These are phyloP conservation scores for Boletales sp. DNA, from an alignment of 768 basidiomycete species.

Conservation along the genomic window DNA sequence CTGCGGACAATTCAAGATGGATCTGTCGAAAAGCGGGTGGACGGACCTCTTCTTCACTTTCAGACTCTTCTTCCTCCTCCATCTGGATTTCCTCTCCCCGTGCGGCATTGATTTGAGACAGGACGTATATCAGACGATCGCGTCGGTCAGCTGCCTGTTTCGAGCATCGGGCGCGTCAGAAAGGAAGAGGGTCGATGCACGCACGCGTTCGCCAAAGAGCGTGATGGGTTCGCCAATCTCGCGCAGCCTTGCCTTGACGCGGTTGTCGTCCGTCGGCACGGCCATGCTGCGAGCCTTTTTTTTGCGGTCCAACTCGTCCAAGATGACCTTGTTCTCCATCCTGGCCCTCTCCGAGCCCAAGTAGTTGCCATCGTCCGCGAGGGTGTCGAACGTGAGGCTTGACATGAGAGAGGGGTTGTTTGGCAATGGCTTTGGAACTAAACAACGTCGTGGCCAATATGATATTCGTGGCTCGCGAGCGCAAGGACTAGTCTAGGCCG, in stretches of 20 bases:
- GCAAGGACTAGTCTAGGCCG: neutral
- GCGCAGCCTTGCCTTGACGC: conserved; percentile 83
- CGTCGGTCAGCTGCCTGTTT: conserved; percentile 88
- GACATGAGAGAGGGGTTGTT: conserved; percentile 50
- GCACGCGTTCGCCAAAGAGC: conserved; percentile 92
- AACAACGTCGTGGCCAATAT: conserved; percentile 18
- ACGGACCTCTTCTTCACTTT: conserved; percentile 73
- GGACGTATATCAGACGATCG: conserved; percentile 91
- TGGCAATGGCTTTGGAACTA: conserved; percentile 32
- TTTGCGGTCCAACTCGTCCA: conserved; percentile 97
- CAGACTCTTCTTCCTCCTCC: conserved; percentile 64
- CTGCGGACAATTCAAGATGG: conserved; percentile 34
- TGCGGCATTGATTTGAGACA: conserved; percentile 90
- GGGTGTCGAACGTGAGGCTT: conserved; percentile 71
- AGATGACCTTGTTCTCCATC: conserved; percentile 79
- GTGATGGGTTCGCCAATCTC: conserved; percentile 98
- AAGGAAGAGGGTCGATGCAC: conserved; percentile 31
- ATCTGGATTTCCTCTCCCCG: conserved; percentile 76
- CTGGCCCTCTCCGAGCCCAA: conserved; percentile 70
- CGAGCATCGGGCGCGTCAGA: conserved; percentile 12
- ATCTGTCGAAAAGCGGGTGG: neutral
- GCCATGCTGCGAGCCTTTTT: conserved; percentile 92
- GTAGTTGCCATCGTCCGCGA: conserved; percentile 77
- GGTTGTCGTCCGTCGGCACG: conserved; percentile 94
- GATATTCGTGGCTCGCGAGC: neutral